Base-by-base conservation (phyloP, 306 rosid species). In the Elaeagnus macrophylla region DNA sequence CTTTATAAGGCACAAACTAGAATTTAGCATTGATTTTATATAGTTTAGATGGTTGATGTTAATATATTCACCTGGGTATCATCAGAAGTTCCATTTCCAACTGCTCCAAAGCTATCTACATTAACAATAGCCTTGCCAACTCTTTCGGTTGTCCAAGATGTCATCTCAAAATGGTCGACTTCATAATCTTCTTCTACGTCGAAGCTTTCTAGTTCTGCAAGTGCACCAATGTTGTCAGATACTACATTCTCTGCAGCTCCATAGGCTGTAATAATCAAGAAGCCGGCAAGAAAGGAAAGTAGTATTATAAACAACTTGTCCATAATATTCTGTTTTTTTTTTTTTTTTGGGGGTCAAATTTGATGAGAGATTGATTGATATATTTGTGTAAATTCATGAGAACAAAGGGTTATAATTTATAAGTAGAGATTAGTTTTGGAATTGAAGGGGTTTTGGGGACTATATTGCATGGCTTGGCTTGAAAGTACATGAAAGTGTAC, bases 101-200 rank as follows among this genome's bases (percentile, higher is more conserved):
- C 82, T 11, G 99, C 95, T 13, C 83, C 88, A 49, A 87, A 80
- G 82, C 95, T 82, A 72, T 93, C 99, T 53, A 93, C 82, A 59
- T 88, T 88, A 57, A 88, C 97, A 55, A 93, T 89, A 87, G 80
- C 80, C 71, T 82, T 88, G 53, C 88, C 79, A 12, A 94, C 96
- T 0, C 83, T 93, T 61, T 84, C 82, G 11, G 88, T 88, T 53
- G 53, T 81, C 96, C 94, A 87, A n/a, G 89, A 65, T 5, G 94
- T 85, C 32, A 82, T 74, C 32, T 73, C 71, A 8, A 77, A 84
- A 37, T 56, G 39, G 42, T 84, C 82, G 25, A 52, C 68, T 56
- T 81, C 90, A 39, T 61, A 48, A 16, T 80, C 90, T 59, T 68
- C 85, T 50, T 80, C 93, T 10, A 65, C 56, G 59, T 77, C 75